Evolutionary conservation across 106 monocot genomes (phyloP), one percentile per base, ranked within the genome.

Genomic region (Platanthera zijinensis): DNA sequence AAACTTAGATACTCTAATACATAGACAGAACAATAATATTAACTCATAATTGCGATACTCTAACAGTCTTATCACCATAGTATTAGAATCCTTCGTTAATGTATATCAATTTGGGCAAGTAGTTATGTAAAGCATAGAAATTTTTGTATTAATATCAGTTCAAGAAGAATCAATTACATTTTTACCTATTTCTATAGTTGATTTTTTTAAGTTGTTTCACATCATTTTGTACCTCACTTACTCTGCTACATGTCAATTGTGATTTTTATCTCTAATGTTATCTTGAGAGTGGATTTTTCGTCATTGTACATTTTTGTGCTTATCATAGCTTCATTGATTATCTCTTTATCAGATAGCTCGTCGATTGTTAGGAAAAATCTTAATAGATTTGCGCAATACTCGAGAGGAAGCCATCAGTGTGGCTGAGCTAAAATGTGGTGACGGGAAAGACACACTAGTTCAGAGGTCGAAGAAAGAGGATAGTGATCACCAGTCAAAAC

Each of bases 341-440:
- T 48, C 13, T 48, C 28, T 72, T 19, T 59, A 68, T 71, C 81
- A 96, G 96, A 91, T 96, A 76, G 89, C 96, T 51, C 93, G 97
- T 3, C 83, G 97, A 77, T 84, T 99, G 76, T 82, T 99, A 82
- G 97, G 97, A 0, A 99, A 99, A 77, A 88, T 99, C 50, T 72
- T 99, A 19, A 99, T 99, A 78, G 97, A 99, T 72, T 74, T 99
- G 50, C 89, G 79, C 62, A 99, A 99, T 79, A 99, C 94, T 75
- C 89, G 92, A 70, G 97, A 99, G 75, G 94, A 99, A 83, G 97
- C 97, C 8, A 86, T 89, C 5, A 86, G 86, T 76, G 97, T 99
- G 73, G 86, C 94, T 56, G 97, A 97, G 71, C 83, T 81, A 30
- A 97, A 91, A 86, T 74, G 48, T 50, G 82, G 74, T 79, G 70